phyloP scores from a whole-genome alignment of 768 basidiomycete species.

The Phlebiopsis gigantea region DNA sequence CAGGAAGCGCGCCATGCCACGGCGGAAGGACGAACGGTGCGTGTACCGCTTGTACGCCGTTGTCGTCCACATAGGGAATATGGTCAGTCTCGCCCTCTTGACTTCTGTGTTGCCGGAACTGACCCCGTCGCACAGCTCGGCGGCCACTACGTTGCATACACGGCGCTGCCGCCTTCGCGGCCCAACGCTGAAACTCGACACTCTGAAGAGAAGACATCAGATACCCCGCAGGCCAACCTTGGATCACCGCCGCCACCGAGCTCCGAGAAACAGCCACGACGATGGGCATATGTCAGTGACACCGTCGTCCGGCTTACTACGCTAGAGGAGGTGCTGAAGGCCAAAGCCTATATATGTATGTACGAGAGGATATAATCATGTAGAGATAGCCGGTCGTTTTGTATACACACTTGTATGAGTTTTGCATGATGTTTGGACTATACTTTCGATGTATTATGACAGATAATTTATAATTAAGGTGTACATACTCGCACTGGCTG shows the following conservation, averaged over 20 bases:
- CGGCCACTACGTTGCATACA: conserved; percentile 87
- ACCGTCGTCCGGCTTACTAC: conserved; percentile 75
- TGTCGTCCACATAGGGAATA: conserved; percentile 82
- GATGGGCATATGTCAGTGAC: conserved; percentile 94
- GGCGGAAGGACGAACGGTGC: conserved; percentile 32
- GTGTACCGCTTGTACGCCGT: conserved; percentile 75
- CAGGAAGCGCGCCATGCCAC: conserved; percentile 17
- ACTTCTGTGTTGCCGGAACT: not conserved
- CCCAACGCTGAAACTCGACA: not conserved
- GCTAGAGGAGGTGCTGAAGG: conserved; percentile 84
- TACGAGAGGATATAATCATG: conserved; percentile 60
- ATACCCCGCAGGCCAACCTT: conserved; percentile 9
- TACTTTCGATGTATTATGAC: not conserved
- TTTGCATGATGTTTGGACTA: not conserved
- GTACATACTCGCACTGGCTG: too few relatives aligned
- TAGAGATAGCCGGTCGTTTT: not conserved
- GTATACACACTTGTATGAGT: not conserved
- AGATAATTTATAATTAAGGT: conserved; percentile 1
- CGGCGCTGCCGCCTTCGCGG: conserved; percentile 49
- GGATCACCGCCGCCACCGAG: conserved; percentile 7
- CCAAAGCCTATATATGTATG: conserved; percentile 93
- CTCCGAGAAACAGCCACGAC: conserved; percentile 31
- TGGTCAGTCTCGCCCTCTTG: conserved; percentile 44
- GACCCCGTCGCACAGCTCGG: conserved; percentile 48
- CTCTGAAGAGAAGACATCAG: too few relatives aligned